Evolutionary conservation across 495 filamentous ascomycete genomes (phyloP), one percentile per base, ranked within the genome.

Genomic region (Aspergillus homomorphus): DNA sequence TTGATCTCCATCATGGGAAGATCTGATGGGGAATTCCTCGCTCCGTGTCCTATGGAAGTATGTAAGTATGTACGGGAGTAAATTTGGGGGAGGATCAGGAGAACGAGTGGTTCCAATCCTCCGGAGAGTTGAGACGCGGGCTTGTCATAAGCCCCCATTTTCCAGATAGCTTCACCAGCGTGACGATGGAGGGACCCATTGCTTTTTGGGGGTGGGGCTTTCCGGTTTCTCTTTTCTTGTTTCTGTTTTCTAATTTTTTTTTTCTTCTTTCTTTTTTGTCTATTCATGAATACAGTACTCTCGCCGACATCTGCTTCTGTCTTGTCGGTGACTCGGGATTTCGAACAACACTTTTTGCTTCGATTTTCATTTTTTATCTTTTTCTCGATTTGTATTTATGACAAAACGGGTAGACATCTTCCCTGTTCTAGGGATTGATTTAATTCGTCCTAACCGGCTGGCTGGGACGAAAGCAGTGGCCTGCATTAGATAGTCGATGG

Each of bases 1-100:
- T 67, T 70, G 72, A 76, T 76, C 72, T 73, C 66, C 70, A 61
- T 69, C 62, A 69, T 64, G 59, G 69, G 10, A 66, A 72, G 69
- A 77, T 77, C 71, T 66, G 46, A 57, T 67, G 51, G 54, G 53
- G 44, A 53, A 38, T 46, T 45, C 56, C 51, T 53, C 8, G 18
- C 22, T 38, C 44, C 46, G 51, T 56, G 28, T 33, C 4, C 44
- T 55, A 22, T 41, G 53, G 50, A 58, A 46, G 49, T 30, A 62
- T 58, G 57, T 53, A 16, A 56, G 50, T 56, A 33, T 58, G 57
- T 28, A 58, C 30, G 55, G 51, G 43, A 42, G 46, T 60, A 7
- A 12, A 38, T 38, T 38, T 38, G 33, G 33, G 33, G 33, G 53
- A 53, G 51, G 57, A 48, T 63, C 55, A 58, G 60, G 56, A 52